Evolutionary conservation across 2,329 filamentous ascomycete genomes (phyloP).

Genomic region (Cladosporium austrohemisphaericum): DNA sequence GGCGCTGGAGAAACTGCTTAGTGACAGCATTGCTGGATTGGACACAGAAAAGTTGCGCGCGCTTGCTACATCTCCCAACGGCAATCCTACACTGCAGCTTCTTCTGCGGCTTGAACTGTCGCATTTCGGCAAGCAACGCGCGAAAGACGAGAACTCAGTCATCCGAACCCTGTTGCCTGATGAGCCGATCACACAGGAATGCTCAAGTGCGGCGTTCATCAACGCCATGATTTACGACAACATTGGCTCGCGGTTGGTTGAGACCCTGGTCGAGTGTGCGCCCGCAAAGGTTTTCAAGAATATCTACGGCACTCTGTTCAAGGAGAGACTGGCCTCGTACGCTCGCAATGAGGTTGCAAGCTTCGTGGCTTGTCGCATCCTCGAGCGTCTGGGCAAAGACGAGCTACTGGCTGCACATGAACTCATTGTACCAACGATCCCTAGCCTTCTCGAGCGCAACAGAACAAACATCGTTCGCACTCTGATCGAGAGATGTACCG

Average conservation of each 20-base stretch:
- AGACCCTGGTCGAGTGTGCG: conserved; percentile 74
- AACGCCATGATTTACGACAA: conserved; percentile 84
- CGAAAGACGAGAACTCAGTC: conserved; percentile 63
- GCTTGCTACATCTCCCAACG: conserved; percentile 81
- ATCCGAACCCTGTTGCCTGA: conserved; percentile 76
- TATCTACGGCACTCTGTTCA: conserved; percentile 76
- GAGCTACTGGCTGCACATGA: conserved; percentile 72
- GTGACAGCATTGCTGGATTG: conserved; percentile 68
- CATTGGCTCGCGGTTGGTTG: conserved; percentile 83
- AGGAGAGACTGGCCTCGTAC: conserved; percentile 72
- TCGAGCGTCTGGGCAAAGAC: conserved; percentile 81
- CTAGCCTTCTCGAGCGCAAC: conserved; percentile 67
- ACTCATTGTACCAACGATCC: conserved; percentile 68
- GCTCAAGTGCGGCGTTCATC: conserved; percentile 74
- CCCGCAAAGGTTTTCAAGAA: conserved; percentile 90
- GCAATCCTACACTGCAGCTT: conserved; percentile 89
- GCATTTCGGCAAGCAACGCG: conserved; percentile 64
- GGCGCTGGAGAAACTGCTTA: conserved; percentile 77
- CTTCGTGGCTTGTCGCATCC: conserved; percentile 77
- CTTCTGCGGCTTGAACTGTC: conserved; percentile 82
- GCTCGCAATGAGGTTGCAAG: conserved; percentile 86
- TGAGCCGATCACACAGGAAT: conserved; percentile 68
- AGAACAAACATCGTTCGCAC: conserved; percentile 76
- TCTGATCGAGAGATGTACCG: conserved; percentile 76
- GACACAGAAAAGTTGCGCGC: conserved; percentile 78